Conservation (phyloP, 345 rosid genomes). For the Murraya paniculata region DNA sequence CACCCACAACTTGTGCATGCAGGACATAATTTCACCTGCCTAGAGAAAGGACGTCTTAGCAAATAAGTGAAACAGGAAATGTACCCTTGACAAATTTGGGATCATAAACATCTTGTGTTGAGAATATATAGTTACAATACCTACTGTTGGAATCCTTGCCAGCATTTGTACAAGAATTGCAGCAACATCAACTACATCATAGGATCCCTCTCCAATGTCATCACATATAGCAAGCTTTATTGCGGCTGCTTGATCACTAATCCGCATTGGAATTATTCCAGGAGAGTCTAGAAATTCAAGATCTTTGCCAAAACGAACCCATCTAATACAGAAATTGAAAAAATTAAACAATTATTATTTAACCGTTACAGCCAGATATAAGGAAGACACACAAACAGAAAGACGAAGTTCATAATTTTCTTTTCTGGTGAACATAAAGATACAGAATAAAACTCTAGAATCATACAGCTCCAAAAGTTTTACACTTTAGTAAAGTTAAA, state of each 20-base stretch:
- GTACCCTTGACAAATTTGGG: neutral
- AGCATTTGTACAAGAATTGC: conserved; percentile 81
- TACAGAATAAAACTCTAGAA: conserved; percentile 4
- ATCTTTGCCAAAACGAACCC: conserved; percentile 87
- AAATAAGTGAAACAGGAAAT: neutral
- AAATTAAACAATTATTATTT: neutral
- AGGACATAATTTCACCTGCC: neutral
- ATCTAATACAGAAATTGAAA: conserved; percentile 34
- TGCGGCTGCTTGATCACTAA: conserved; percentile 85
- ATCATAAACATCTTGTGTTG: neutral
- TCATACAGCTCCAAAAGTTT: neutral
- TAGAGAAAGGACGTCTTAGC: neutral
- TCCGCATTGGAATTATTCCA: conserved; percentile 88
- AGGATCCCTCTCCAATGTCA: conserved; percentile 97
- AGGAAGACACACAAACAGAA: neutral
- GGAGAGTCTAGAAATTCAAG: conserved; percentile 92
- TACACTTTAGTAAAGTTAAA: neutral
- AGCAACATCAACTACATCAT: conserved; percentile 80
- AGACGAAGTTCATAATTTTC: neutral
- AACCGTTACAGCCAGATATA: neutral
- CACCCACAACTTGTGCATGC: neutral
- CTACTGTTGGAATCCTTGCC: conserved; percentile 66
- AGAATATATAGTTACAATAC: conserved; percentile 26
- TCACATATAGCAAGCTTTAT: conserved; percentile 95
- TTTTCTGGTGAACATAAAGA: neutral